Percentiles rank a stretch among this genome's conserved stretches.
Conservation (phyloP, 2,329 filamentous ascomycete genomes). For the Nemania serpens region DNA sequence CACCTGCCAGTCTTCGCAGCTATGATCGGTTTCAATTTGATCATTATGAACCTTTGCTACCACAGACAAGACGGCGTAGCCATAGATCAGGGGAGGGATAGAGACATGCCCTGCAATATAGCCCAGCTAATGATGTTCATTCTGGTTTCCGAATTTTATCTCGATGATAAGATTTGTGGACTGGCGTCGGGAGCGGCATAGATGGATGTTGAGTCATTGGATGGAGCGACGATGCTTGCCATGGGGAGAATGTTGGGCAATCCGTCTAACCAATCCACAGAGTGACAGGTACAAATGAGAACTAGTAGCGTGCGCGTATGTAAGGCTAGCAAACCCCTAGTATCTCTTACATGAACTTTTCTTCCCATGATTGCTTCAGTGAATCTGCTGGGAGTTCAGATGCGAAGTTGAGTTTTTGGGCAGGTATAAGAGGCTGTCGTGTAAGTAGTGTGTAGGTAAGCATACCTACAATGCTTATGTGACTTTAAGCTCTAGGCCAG, state of each 20-base stretch:
- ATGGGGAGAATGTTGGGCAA: too few species aligned
- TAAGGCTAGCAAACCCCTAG: too few species aligned
- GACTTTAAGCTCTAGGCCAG: too few species aligned
- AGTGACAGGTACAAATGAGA: neutral
- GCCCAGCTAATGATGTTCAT: neutral
- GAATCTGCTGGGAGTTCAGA: too few species aligned
- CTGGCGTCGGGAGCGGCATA: neutral
- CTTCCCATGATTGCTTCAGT: too few species aligned
- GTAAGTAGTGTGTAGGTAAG: too few species aligned
- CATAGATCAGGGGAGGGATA: neutral
- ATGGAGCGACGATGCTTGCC: neutral
- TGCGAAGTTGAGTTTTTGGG: too few species aligned
- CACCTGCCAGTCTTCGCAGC: neutral
- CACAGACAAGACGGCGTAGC: neutral
- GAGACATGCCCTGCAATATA: neutral
- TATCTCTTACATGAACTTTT: too few species aligned
- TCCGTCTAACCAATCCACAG: too few species aligned
- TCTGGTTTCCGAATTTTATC: neutral
- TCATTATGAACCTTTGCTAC: too few species aligned
- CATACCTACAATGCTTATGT: too few species aligned
- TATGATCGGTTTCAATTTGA: neutral
- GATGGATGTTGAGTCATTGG: neutral
- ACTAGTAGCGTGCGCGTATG: neutral
- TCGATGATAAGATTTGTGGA: neutral
- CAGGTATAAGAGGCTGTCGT: too few species aligned